Evolutionary conservation across 2,329 filamentous ascomycete species (phyloP), one percentile per base, ranked within the genome.

Genomic region (Exophiala mesophila): DNA sequence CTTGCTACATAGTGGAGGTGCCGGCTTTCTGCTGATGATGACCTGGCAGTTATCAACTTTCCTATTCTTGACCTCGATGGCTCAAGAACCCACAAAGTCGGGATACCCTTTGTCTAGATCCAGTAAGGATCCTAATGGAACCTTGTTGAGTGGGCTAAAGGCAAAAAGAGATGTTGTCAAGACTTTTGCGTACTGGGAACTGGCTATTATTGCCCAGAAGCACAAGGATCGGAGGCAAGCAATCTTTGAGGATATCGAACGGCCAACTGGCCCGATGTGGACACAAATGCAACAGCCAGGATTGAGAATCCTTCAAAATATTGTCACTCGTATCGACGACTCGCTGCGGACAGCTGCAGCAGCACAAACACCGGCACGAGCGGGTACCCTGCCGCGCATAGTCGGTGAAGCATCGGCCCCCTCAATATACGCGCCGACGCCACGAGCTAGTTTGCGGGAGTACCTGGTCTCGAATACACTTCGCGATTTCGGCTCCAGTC

Each of bases 111-210:
- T 97, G 42, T 95, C 88, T 0, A 76, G 77, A 13, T 85, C 90
- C 53, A 86, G 88, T 12, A 92, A 86, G 59, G 89, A 96, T 62
- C 87, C 90, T 1, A 97, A 95, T 57, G 88, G 88, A 24, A 95
- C 86, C 59, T 71, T 97, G 19, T 63, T 97, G 36, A 88, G 82
- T 43, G 90, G 90, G 0, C 64, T 97, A 33, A 89, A 82, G 60
- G 83, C 83, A 52, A 92, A 88, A 66, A 92, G 90, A 62, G 73
- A 86, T 6, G 72, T 85, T 7, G 80, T 86, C 47, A 82, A 78
- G 76, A 76, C 80, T 1, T 94, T 94, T 62, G 89, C 90, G 12
- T 84, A 94, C 63, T 95, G 89, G 89, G 90, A 97, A 59, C 71
- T 96, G 19, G 79, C 80, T 20, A 74, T 86, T 42, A 94, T 96